Evolutionary conservation across 2,329 filamentous ascomycete genomes (phyloP).

Genomic region (Ascosphaera pollenicola): DNA sequence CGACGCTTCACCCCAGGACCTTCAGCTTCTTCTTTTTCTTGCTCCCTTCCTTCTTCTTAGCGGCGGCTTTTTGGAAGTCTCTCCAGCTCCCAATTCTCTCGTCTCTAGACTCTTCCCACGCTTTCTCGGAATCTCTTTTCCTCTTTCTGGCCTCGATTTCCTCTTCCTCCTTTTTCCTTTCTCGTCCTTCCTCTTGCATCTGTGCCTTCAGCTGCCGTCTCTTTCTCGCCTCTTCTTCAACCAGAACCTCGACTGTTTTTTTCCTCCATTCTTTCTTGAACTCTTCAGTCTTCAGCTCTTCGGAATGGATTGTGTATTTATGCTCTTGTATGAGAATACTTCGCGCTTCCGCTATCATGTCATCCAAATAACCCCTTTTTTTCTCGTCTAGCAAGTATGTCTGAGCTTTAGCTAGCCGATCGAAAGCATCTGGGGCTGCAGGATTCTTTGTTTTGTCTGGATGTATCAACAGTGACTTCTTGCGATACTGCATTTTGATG

Average conservation of each 20-base stretch:
- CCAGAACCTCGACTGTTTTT: conserved; percentile 71
- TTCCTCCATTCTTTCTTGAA: conserved; percentile 75
- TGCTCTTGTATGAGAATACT: conserved; percentile 86
- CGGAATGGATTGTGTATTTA: conserved; percentile 76
- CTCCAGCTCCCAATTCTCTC: conserved; percentile 87
- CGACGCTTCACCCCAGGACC: conserved; percentile 18
- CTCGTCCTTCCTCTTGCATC: conserved; percentile 87
- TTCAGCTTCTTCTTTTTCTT: conserved; percentile 40
- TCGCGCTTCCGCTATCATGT: conserved; percentile 86
- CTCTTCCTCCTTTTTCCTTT: conserved; percentile 67
- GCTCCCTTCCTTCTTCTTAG: conserved; percentile 27
- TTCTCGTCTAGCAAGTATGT: conserved; percentile 86
- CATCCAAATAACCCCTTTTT: conserved; percentile 64
- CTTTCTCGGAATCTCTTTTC: conserved; percentile 78
- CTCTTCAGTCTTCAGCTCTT: conserved; percentile 57
- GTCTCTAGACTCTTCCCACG: conserved; percentile 86
- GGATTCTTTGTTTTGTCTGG: conserved; percentile 94
- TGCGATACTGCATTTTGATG: conserved; percentile 86
- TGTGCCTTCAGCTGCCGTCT: conserved; percentile 74
- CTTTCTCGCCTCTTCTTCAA: conserved; percentile 76
- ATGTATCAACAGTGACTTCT: conserved; percentile 97
- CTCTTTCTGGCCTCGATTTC: conserved; percentile 61
- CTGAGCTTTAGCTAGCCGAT: conserved; percentile 88
- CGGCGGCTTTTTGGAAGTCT: conserved; percentile 59
- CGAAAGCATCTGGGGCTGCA: conserved; percentile 80